phyloP scores from a whole-genome alignment of 441 rosid species.

The Populus hybrid region DNA sequence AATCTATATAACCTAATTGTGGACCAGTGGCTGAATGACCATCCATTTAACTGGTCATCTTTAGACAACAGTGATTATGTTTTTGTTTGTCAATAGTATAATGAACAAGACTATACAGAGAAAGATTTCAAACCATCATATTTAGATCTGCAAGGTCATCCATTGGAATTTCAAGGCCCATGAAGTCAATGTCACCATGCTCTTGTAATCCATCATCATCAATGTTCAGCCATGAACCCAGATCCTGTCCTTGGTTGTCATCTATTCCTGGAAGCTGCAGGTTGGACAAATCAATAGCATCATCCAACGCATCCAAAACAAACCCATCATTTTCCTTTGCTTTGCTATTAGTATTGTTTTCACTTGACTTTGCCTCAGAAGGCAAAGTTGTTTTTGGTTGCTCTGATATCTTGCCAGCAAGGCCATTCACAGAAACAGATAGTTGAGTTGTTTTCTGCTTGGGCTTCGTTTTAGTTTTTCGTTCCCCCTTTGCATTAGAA shows the following conservation, averaged over 20 bases:
- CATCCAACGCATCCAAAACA: conserved; percentile 67
- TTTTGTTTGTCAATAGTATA: conserved; percentile 66
- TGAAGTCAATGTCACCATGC: conserved; percentile 78
- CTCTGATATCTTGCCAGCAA: conserved; percentile 57
- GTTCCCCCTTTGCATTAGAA: conserved; percentile 77
- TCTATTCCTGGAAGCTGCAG: conserved; percentile 72
- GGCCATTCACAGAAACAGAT: conserved; percentile 74
- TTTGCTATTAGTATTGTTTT: conserved; percentile 37
- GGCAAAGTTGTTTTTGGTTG: conserved; percentile 47
- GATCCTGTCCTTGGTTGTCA: conserved; percentile 79
- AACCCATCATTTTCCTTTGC: conserved; percentile 49
- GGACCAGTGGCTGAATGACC: conserved; percentile 52
- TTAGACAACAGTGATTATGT: conserved; percentile 42
- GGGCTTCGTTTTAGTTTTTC: conserved; percentile 83
- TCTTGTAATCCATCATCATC: conserved; percentile 93
- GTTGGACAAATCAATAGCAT: conserved; percentile 58
- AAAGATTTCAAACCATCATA: conserved; percentile 87
- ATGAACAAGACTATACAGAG: conserved; percentile 81
- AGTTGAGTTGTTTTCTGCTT: conserved; percentile 74
- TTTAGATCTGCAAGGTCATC: conserved; percentile 96
- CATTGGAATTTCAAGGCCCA: conserved; percentile 99
- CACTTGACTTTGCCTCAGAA: conserved; percentile 46
- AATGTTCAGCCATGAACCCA: conserved; percentile 91
- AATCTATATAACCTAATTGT: conserved; percentile 70
- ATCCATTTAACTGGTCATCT: conserved; percentile 51